Evolutionary conservation across 2,329 filamentous ascomycete genomes (phyloP), one percentile per base, ranked within the genome.

Genomic region (Ophiostoma piceae): DNA sequence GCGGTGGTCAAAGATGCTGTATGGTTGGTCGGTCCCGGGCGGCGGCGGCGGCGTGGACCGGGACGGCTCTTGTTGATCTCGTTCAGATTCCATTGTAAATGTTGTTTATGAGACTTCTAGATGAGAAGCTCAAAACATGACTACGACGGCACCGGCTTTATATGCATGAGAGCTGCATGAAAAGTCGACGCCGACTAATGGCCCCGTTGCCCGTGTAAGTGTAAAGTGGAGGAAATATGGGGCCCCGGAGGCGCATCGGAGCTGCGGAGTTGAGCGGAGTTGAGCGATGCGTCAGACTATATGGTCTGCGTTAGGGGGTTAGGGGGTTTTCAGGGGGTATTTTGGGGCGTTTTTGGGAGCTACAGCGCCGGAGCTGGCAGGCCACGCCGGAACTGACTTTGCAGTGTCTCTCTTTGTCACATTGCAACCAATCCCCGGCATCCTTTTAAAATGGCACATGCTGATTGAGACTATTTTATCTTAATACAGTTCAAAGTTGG

Each of bases 1-100:
- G 5, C 79, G 76, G 43, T 76, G 79, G 73, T 84, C 82, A 35
- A 85, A 85, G 32, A 86, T 83, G 73, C 79, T 85, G 72, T 82
- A 82, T 0, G 82, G 83, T 60, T 66, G 54, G 12, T n/a, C 47
- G n/a, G 54, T 22, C 43, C 9, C 26, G 39, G 43, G 7, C 66
- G 29, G 29, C 51, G 41, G 14, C 26, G 37, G 37, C n/a, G 32
- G 67, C 26, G n/a, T 26, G 41, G 39, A n/a, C 26, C 16, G 60
- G 29, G 32, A 26, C 3, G 32, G n/a, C 1, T 22, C 19, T 35
- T 62, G 57, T 35, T 47, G 16, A n/a, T 64, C 7, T 11, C 12
- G 26, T 62, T 62, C 57, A 29, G 57, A 11, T 16, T 37, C 16
- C 60, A 64, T 64, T 35, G 32, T 35, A 29, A 8, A 3, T 57